Base-by-base conservation (phyloP, 306 rosid species). In the Rosa rugosa region DNA sequence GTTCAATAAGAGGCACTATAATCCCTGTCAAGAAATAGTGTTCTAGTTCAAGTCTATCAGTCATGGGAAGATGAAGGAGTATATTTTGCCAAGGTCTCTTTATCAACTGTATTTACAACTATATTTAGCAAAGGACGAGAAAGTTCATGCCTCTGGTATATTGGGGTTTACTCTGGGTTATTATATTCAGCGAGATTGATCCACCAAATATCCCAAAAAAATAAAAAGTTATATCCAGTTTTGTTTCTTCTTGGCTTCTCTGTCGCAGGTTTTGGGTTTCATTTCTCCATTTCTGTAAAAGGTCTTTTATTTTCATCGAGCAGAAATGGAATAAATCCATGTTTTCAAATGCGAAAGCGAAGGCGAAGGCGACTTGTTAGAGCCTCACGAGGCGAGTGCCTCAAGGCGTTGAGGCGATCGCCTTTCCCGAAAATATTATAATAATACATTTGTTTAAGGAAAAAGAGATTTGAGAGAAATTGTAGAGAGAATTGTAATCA, bases 1-100 rank as follows among this genome's bases (percentile, higher is more conserved):
- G 89, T 93, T 90, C 80, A 90, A 71, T 77, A 86, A 84, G 81
- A 88, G 76, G 73, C 94, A 77, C 69, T 20, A 62, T 34, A 69
- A 85, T 75, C 78, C 18, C 11, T 90, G 90, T 75, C 78, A 82
- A 11, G 92, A 87, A 62, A 72, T 80, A 25, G 75, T 89, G 50
- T 83, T 86, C 83, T 95, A 84, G 80, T 25, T 51, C 34, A 60
- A 40, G 31, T 73, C 18, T 47, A 38, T 11, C 63, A 5, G 46
- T 17, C 31, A 20, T 34, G 64, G 13, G 12, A 69, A 12, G 41
- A 70, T 70, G 57, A 20, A 0, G 20, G 40, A 12, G 22, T 45
- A 69, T 69, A 44, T 69, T 69, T 3, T 13, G 73, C 73, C 17
- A 18, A 69, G 73, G 73, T 23, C 1, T 40, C 16, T 69, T 14